Base-by-base conservation (phyloP, 495 filamentous ascomycete genomes). In the Talaromyces thailandensis region DNA sequence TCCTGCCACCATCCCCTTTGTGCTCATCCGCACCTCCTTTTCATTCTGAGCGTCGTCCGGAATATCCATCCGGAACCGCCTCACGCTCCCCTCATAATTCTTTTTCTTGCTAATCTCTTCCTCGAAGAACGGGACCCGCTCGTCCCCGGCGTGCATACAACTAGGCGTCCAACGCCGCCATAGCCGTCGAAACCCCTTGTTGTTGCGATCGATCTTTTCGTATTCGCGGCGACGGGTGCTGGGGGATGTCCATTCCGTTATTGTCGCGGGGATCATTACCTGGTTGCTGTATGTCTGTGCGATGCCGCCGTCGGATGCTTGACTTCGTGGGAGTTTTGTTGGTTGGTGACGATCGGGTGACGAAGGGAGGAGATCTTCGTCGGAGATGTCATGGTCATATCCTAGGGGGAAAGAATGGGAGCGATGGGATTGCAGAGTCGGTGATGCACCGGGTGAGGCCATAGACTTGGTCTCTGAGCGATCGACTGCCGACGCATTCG, bases 241-340 rank as follows among this genome's bases (percentile, higher is more conserved):
- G 8, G 73, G 69, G 0, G 76, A 76, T 2, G 78, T 82, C 79
- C 79, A 82, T 63, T 81, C 77, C 63, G 80, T 80, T 4, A 79
- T 72, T 18, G 79, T 80, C 16, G 72, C 70, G 56, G 76, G 71
- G 48, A 75, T 66, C 28, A 75, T 48, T 5, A 48, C n/a, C 9
- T 48, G 43, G 64, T n/a, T 64, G 64, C 50, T 68, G 59, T 23
- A 29, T 3, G 23, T 32, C 50, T 56, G 4, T 66, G 62, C 21
- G 68, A 29, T 32, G 69, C 4, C 51, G 51, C 18, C 50, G 28
- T 16, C 24, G 48, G 5, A 26, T 51, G 48, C 11, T 51, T 35
- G 31, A 16, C 12, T 58, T 51, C 51, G 23, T 18, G 35, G 40
- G 12, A 32, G 29, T 63, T 16, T 21, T 21, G 43, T 21, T 21